phyloP scores from a whole-genome alignment of 2,329 filamentous ascomycete species.

The Arthroderma uncinatum region DNA sequence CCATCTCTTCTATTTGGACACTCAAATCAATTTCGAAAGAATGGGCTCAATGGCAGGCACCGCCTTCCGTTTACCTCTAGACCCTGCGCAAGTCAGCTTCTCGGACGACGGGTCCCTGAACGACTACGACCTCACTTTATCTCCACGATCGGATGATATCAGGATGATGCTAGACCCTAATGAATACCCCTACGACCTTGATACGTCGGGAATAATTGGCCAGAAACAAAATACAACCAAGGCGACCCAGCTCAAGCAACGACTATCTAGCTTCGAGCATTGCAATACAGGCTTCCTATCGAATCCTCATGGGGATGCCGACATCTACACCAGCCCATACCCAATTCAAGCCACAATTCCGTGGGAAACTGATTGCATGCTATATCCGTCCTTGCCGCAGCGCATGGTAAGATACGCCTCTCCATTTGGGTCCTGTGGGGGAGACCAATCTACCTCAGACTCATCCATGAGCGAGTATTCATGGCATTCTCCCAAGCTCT shows the following conservation, averaged over 20 bases:
- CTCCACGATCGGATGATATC: not conserved
- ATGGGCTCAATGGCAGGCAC: slow-evolving; percentile 4
- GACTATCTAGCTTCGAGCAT: slow-evolving; percentile 12
- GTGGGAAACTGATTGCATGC: slow-evolving; percentile 4
- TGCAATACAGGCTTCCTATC: slow-evolving; percentile 6
- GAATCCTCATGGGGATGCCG: slow-evolving; percentile 4
- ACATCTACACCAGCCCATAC: slow-evolving; percentile 9
- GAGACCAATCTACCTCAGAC: slow-evolving; percentile 12
- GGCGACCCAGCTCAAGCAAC: slow-evolving; percentile 9
- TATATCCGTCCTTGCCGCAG: not conserved
- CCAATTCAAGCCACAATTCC: not conserved
- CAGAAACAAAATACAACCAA: slow-evolving; percentile 2
- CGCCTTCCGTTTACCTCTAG: not conserved
- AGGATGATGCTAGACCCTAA: not conserved
- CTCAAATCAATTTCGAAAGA: not conserved
- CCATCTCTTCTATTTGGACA: too few species aligned
- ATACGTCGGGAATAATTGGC: not conserved
- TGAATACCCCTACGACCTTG: not conserved
- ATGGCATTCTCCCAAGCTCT: slow-evolving; percentile 9
- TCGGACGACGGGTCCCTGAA: slow-evolving; percentile 1
- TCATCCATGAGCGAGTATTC: slow-evolving; percentile 14
- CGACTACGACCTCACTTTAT: slow-evolving; percentile 3
- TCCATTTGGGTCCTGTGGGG: slow-evolving; percentile 13
- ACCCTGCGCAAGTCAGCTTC: slow-evolving; percentile 7
- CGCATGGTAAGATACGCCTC: slow-evolving; percentile 11